Evolutionary conservation across 805 yeast species (phyloP), one percentile per base, ranked within the genome.

Genomic region (Candida awuae): DNA sequence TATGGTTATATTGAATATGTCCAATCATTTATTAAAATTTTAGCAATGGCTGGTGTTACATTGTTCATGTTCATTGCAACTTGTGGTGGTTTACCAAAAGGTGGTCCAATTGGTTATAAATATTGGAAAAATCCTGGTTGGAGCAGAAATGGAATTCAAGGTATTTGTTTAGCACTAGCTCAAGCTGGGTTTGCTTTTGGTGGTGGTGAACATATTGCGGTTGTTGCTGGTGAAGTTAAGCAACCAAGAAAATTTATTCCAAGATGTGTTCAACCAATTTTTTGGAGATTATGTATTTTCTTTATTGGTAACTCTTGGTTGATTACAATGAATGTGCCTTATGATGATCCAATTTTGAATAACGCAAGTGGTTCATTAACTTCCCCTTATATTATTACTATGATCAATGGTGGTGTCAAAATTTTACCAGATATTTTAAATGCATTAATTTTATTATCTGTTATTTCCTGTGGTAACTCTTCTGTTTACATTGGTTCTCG

Each of bases 301-400:
- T 75, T 66, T 76, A 13, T 65, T 71, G 45, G 59, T 62, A 34
- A 56, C 71, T 44, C 62, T 67, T 45, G 77, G 80, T 35, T 66
- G 66, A 45, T 63, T 69, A 54, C 80, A 47, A 69, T 75, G 65
- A 68, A 77, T 47, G 82, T 77, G 36, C 80, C 82, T 12, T 73
- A 59, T 51, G 65, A 61, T 38, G 76, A 75, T 50, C 62, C 63
- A 53, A 68, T 48, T 55, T 65, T 18, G 51, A 63, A 28, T 55
- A 66, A 51, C 58, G 65, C 70, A 33, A 61, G 62, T 53, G 77
- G 78, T 20, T 50, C 73, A 33, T 59, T 71, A 20, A 77, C 81
- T 1, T 80, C 86, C n/a, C 85, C 86, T 22, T 79, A 73, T 49
- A 83, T 79, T 40, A 68, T 80, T 54, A 82, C 84, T 25, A 65